Evolutionary conservation across 208 protist genomes (phyloP).

Genomic region (Leishmania tarentolae): DNA sequence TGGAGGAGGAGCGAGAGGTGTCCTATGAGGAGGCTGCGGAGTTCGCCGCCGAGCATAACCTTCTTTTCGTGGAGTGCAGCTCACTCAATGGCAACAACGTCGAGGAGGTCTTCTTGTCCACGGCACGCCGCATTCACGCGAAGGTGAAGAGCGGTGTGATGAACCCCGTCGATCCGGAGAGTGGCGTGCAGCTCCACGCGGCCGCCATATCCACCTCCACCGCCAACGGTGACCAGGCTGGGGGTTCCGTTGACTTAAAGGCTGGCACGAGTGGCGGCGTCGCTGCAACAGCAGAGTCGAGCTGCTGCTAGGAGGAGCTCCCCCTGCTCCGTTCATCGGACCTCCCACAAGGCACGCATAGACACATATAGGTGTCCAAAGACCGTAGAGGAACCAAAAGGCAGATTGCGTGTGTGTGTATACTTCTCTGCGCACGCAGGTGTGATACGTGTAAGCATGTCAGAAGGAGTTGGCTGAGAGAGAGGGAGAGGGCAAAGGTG

Average conservation of each 20-base stretch:
- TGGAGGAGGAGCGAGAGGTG: slow-evolving; percentile 95
- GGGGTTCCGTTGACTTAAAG: slow-evolving; percentile 9
- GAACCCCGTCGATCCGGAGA: slow-evolving; percentile 79
- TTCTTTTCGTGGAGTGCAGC: slow-evolving; percentile 95
- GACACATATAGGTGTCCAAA: background rate
- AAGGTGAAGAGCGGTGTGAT: slow-evolving; percentile 94
- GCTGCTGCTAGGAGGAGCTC: slow-evolving; percentile 17
- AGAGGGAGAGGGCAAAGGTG: background rate
- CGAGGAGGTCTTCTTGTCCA: slow-evolving; percentile 93
- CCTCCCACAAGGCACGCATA: background rate
- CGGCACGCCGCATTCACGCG: slow-evolving; percentile 93
- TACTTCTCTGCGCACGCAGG: background rate
- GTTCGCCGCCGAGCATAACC: slow-evolving; percentile 95
- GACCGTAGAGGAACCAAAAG: background rate
- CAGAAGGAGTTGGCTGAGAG: background rate
- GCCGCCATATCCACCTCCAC: slow-evolving; percentile 39
- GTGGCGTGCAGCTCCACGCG: slow-evolving; percentile 79
- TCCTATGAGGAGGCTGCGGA: slow-evolving; percentile 95
- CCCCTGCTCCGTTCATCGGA: background rate
- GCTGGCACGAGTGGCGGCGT: slow-evolving; percentile 6
- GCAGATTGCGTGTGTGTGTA: background rate
- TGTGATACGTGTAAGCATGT: background rate
- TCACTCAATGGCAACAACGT: slow-evolving; percentile 94
- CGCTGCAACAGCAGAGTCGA: slow-evolving; percentile 14
- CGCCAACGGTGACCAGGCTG: slow-evolving; percentile 11